A percentile compares a stretch with the other conserved stretches of the same genome.
Conservation (phyloP, 192 early-diverging fungal species). For the Backusella luteola region DNA sequence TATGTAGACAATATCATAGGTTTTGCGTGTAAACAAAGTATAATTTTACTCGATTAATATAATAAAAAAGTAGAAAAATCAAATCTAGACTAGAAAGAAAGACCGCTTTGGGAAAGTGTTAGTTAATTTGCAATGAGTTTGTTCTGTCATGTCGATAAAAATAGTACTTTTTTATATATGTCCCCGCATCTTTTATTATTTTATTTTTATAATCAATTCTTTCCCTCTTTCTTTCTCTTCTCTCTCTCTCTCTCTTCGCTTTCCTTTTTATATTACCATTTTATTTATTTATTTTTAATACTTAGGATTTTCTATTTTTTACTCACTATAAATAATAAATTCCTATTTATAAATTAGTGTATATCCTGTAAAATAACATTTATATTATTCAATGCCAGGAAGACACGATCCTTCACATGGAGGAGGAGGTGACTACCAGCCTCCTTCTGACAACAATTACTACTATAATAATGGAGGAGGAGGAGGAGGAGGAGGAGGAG, state of each 20-base stretch:
- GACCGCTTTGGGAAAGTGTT: slow-evolving; percentile 5
- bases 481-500: background rate
- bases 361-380: background rate
- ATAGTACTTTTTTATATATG: background rate
- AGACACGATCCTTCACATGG: slow-evolving; percentile 9
- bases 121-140: slow-evolving; percentile 3
- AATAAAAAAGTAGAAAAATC: background rate
- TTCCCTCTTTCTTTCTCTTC: background rate
- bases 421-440: background rate
- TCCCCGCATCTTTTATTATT: background rate
- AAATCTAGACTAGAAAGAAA: slow-evolving; percentile 10
- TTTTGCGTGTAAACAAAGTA: background rate
- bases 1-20: background rate
- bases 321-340: background rate
- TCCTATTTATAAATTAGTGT: slow-evolving; percentile 4
- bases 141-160: background rate
- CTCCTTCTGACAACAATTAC: slow-evolving; percentile 11
- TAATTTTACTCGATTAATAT: slow-evolving; percentile 4
- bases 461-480: slow-evolving; percentile 4
- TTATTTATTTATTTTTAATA: background rate
- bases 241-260: background rate
- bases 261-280: background rate
- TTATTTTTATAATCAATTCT: background rate
- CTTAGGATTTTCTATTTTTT: background rate
- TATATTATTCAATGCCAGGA: background rate